These are phyloP conservation scores for Xylariaceae sp. DNA, from an alignment of 2,329 filamentous ascomycete genomes.

Conservation along the genomic window DNA sequence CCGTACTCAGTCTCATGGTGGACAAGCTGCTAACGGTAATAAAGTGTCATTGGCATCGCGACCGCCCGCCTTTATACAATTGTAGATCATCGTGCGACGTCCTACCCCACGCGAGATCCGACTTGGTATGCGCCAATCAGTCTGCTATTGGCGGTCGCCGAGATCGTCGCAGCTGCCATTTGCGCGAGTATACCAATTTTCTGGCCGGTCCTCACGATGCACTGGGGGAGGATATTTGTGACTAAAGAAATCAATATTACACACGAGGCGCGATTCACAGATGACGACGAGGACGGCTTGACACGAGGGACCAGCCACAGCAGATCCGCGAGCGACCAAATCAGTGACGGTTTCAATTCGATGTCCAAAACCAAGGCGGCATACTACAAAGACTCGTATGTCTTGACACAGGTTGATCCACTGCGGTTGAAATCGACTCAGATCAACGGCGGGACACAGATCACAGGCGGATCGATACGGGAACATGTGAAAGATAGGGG, in stretches of 20 bases:
- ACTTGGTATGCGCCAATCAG: constrained; percentile 32
- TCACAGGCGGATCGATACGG: constrained; percentile 10
- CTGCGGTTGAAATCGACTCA: constrained; percentile 14
- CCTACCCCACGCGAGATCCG: constrained; percentile 31
- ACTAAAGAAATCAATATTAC: constrained; percentile 27
- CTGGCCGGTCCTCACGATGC: constrained; percentile 25
- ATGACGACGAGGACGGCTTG: constrained; percentile 22
- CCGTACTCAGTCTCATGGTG: too few relatives aligned
- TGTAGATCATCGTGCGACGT: constrained; percentile 27
- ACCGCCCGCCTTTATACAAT: constrained; percentile 31
- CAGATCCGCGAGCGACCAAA: constrained; percentile 6
- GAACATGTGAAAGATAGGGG: not conserved
- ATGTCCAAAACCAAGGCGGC: constrained; percentile 5
- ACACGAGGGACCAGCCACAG: constrained; percentile 8
- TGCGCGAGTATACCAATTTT: constrained; percentile 29
- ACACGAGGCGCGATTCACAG: constrained; percentile 20
- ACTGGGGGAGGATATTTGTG: constrained; percentile 27
- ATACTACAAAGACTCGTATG: constrained; percentile 21
- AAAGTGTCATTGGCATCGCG: constrained; percentile 25
- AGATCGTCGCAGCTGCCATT: constrained; percentile 24
- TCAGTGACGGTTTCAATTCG: constrained; percentile 5
- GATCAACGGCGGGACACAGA: constrained; percentile 13
- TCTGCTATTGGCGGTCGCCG: constrained; percentile 24
- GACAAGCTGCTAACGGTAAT: too few relatives aligned
- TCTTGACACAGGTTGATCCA: constrained; percentile 20